phyloP scores from a whole-genome alignment of 2,329 filamentous ascomycete species.

The Aspergillus japonicus region DNA sequence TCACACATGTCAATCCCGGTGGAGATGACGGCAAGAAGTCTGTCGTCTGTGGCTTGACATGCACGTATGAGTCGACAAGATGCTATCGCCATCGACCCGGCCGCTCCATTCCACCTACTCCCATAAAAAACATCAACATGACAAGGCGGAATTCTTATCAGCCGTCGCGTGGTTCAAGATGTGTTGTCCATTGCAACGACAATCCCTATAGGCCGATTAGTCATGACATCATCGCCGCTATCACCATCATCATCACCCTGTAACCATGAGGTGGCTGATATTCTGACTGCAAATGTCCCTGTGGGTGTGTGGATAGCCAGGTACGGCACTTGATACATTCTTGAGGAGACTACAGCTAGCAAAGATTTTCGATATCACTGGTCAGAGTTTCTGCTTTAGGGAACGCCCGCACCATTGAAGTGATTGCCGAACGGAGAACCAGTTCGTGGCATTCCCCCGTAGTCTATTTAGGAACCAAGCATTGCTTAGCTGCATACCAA shows the following conservation, averaged over 20 bases:
- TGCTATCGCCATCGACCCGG: background rate
- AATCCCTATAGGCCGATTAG: background rate
- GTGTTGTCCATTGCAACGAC: background rate
- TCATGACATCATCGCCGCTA: background rate
- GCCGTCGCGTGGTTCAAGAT: background rate
- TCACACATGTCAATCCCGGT: background rate
- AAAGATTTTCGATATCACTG: background rate
- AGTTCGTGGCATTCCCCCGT: background rate
- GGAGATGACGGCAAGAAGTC: background rate
- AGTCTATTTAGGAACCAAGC: background rate
- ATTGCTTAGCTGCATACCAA: slow-evolving; percentile 6
- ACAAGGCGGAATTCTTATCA: background rate
- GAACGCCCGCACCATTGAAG: background rate
- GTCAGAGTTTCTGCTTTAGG: background rate
- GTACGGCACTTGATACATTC: background rate
- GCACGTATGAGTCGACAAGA: background rate
- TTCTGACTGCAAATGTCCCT: background rate
- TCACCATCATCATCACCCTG: background rate
- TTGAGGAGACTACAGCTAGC: background rate
- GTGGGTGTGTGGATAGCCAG: background rate
- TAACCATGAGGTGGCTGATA: background rate
- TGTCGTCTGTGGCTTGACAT: background rate
- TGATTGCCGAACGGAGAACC: background rate
- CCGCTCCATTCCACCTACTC: background rate
- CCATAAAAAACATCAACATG: background rate